These are phyloP conservation scores for Silene coronaria DNA, from an alignment of 179 eudicot genomes.

Conservation along the genomic window DNA sequence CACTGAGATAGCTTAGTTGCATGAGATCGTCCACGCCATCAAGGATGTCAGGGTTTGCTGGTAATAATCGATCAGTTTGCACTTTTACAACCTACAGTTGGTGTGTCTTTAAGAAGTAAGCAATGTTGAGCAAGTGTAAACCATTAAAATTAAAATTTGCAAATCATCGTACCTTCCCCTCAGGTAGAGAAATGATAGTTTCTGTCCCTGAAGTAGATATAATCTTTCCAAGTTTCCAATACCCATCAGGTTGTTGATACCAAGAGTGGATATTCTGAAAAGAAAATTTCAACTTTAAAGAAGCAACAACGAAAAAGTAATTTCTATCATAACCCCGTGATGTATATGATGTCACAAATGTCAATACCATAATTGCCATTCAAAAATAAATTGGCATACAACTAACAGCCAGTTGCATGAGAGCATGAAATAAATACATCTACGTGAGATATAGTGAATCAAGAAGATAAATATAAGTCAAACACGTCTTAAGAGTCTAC, in stretches of 20 bases:
- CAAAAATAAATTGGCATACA: neutral
- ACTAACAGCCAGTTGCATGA: too few relatives aligned
- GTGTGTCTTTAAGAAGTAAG: constrained; percentile 1
- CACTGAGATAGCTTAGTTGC: constrained; percentile 92
- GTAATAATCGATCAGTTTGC: constrained; percentile 56
- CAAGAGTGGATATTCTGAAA: constrained; percentile 87
- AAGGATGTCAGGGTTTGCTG: constrained; percentile 95
- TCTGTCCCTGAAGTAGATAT: constrained; percentile 61
- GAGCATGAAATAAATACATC: neutral
- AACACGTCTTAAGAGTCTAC: neutral
- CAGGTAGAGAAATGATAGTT: constrained; percentile 58
- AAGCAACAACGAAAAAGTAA: constrained; percentile 9
- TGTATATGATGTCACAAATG: neutral
- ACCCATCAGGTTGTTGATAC: constrained; percentile 79
- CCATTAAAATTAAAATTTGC: neutral
- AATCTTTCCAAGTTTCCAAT: constrained; percentile 83
- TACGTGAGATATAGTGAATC: too few relatives aligned
- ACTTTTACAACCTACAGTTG: constrained; percentile 68
- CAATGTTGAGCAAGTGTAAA: constrained; percentile 13
- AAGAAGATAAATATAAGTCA: neutral
- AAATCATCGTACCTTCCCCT: constrained; percentile 62
- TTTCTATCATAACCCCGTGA: neutral
- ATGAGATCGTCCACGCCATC: constrained; percentile 98
- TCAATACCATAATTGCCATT: neutral
- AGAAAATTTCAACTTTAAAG: constrained; percentile 23